phyloP scores from a whole-genome alignment of 2,329 filamentous ascomycete genomes.

The Nemania sp. region DNA sequence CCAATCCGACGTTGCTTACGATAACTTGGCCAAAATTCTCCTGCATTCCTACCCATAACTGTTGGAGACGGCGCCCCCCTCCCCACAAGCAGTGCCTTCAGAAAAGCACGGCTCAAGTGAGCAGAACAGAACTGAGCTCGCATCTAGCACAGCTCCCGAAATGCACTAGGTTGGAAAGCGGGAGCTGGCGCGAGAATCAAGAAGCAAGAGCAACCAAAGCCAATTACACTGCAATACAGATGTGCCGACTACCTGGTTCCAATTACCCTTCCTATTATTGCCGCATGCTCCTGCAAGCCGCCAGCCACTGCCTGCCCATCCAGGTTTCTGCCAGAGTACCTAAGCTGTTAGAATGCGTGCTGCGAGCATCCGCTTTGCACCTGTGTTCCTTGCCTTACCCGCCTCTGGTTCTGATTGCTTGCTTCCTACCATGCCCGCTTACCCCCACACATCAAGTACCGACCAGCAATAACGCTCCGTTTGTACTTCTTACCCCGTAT shows the following conservation, averaged over 20 bases:
- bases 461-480: conserved; percentile 9
- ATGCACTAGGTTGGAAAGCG: too few relatives aligned
- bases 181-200: too few relatives aligned
- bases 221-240: neutral
- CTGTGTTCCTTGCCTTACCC: neutral
- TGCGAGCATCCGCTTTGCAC: neutral
- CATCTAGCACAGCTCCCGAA: too few relatives aligned
- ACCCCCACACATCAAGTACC: conserved; percentile 19
- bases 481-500: conserved; percentile 8
- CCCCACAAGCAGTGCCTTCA: neutral
- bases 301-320: neutral
- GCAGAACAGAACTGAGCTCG: neutral
- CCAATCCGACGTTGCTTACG: conserved; percentile 3
- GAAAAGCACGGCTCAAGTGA: neutral
- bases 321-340: neutral
- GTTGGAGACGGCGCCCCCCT: neutral
- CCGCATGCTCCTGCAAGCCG: neutral
- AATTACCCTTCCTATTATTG: neutral
- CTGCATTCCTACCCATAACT: neutral
- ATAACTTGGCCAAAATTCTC: conserved; percentile 7
- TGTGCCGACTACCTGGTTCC: neutral
- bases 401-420: conserved; percentile 5
- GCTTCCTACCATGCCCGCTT: conserved; percentile 7
- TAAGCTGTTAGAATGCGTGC: neutral
- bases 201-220: too few relatives aligned